phyloP scores from a whole-genome alignment of 352 stramenopile genomes.

The Phytophthora quininea region DNA sequence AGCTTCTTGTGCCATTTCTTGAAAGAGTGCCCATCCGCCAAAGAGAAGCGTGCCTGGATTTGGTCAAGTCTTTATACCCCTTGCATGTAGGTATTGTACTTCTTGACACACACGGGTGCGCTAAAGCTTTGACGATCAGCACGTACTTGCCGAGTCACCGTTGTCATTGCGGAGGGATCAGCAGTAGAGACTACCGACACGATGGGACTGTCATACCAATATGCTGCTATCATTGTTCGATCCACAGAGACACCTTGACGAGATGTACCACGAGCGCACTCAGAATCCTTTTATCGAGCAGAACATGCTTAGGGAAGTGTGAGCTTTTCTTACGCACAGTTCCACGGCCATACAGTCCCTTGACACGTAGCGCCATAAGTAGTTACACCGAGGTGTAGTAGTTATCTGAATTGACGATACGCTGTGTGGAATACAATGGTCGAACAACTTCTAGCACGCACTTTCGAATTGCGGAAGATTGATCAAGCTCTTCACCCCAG shows the following conservation, averaged over 20 bases:
- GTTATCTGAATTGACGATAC: slow-evolving; percentile 39
- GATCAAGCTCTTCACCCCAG: slow-evolving; percentile 10
- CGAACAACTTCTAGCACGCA: slow-evolving; percentile 33
- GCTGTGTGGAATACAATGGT: slow-evolving; percentile 19
- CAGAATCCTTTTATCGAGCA: slow-evolving; percentile 17
- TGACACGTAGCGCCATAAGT: slow-evolving; percentile 22
- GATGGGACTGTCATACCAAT: no score
- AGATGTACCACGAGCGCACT: slow-evolving; percentile 5
- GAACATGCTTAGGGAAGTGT: slow-evolving; percentile 28
- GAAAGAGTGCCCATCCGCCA: slow-evolving; percentile 34
- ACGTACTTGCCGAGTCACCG: no score
- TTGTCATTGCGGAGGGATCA: no score
- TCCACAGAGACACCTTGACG: slow-evolving; percentile 18
- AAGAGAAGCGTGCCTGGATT: slow-evolving; percentile 26
- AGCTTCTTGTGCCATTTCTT: slow-evolving; percentile 43
- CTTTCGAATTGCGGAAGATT: slow-evolving; percentile 11
- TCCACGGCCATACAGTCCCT: slow-evolving; percentile 27
- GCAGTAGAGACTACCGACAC: no score
- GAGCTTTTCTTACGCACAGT: slow-evolving; percentile 26
- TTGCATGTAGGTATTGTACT: no score
- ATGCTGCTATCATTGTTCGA: no score
- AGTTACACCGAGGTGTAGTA: slow-evolving; percentile 46
- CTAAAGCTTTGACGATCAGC: no score
- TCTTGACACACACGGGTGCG: no score
- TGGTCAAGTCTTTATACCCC: slow-evolving; percentile 13